Evolutionary conservation across 108 stramenopile species (phyloP).

Genomic region (Aurantiochytrium sp.): DNA sequence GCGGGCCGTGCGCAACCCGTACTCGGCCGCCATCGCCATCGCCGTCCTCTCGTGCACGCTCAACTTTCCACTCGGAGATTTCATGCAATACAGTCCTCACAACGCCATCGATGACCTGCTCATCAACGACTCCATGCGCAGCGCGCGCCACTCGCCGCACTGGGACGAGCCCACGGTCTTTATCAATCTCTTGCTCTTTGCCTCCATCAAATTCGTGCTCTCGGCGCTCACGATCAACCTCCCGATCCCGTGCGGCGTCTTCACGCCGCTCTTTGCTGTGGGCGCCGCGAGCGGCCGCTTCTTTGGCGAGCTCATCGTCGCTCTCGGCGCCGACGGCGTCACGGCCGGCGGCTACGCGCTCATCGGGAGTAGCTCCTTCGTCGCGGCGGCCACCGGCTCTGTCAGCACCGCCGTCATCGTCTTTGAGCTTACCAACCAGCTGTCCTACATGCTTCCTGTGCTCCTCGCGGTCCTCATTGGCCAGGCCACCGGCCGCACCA

Average conservation of each 20-base stretch:
- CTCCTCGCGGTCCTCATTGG: slow-evolving; percentile 32
- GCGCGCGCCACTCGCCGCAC: background rate
- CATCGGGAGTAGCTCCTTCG: slow-evolving; percentile 47
- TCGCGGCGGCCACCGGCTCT: slow-evolving; percentile 44
- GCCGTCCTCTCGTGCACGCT: background rate
- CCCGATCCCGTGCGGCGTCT: slow-evolving; percentile 45
- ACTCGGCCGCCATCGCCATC: background rate
- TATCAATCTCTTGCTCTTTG: slow-evolving; percentile 22
- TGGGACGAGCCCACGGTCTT: background rate
- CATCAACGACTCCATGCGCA: background rate
- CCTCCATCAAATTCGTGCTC: slow-evolving; percentile 30
- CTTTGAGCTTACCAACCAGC: slow-evolving; percentile 50
- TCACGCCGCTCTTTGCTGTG: slow-evolving; percentile 46
- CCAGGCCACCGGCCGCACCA: background rate
- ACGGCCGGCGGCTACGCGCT: slow-evolving; percentile 45
- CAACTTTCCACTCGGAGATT: background rate
- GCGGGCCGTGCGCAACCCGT: background rate
- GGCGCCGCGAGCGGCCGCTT: slow-evolving; percentile 52
- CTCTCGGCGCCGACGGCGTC: background rate
- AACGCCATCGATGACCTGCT: slow-evolving; percentile 30
- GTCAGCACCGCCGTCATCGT: slow-evolving; percentile 49
- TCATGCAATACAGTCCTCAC: background rate
- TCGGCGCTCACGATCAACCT: slow-evolving; percentile 30
- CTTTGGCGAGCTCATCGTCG: slow-evolving; percentile 38
- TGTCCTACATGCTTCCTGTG: slow-evolving; percentile 44